Conservation (phyloP, 2,329 filamentous ascomycete species). For the Talaromyces piceae region DNA sequence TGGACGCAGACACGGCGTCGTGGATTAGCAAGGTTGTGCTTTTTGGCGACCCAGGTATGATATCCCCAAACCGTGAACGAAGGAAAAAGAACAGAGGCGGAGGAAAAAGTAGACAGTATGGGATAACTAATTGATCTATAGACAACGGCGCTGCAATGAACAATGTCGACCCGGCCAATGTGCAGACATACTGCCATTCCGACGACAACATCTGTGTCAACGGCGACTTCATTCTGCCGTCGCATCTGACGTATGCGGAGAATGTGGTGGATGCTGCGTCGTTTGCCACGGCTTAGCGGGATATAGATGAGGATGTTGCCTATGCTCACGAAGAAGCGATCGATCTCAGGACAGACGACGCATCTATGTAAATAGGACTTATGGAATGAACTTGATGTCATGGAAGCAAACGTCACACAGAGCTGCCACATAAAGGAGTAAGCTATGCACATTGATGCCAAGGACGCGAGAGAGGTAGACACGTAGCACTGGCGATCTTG, state of each 20-base stretch:
- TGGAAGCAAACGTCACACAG: too few species aligned
- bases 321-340: too few species aligned
- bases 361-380: too few species aligned
- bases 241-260: conserved; percentile 16
- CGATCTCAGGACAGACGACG: not conserved
- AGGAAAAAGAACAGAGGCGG: not conserved
- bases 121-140: not conserved
- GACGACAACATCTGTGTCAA: conserved; percentile 15
- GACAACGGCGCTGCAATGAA: conserved; percentile 7
- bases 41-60: conserved; percentile 15
- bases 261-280: conserved; percentile 12
- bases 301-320: too few species aligned
- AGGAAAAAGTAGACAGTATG: not conserved
- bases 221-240: conserved; percentile 14
- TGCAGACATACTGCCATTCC: conserved; percentile 13
- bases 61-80: not conserved
- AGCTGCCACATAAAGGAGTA: too few species aligned
- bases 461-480: too few species aligned
- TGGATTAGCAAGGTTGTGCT: conserved; percentile 16
- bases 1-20: conserved; percentile 10
- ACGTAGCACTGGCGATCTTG: too few species aligned
- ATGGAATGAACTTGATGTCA: too few species aligned
- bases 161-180: conserved; percentile 12
- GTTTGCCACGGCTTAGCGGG: conserved; percentile 10
- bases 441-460: too few species aligned